Evolutionary conservation across 768 basidiomycete genomes (phyloP).

Genomic region (Termitomyces sp.): DNA sequence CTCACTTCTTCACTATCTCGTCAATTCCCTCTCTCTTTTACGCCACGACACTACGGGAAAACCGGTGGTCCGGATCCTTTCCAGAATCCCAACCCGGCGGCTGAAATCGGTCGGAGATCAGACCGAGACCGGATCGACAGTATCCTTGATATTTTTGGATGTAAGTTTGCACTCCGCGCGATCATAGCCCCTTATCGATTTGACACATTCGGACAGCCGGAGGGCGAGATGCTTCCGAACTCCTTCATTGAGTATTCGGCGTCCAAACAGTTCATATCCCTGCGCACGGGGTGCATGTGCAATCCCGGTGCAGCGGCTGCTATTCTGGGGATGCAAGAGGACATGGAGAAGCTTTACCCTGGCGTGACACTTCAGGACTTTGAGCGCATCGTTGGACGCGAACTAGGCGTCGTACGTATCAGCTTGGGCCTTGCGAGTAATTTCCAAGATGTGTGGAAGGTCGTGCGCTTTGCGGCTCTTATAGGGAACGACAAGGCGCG

Average conservation of each 20-base stretch:
- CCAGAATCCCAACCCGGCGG: slow-evolving; percentile 48
- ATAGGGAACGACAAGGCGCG: slow-evolving; percentile 36
- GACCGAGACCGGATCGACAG: slow-evolving; percentile 57
- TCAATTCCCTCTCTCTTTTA: slow-evolving; percentile 46
- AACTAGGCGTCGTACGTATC: slow-evolving; percentile 70
- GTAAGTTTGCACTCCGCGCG: slow-evolving; percentile 31
- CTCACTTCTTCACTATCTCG: slow-evolving; percentile 59
- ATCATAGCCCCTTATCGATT: neutral
- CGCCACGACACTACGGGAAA: slow-evolving; percentile 55
- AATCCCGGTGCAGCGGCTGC: slow-evolving; percentile 81
- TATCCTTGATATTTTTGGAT: slow-evolving; percentile 57
- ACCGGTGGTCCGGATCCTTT: slow-evolving; percentile 67
- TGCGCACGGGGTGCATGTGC: slow-evolving; percentile 85
- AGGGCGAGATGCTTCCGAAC: slow-evolving; percentile 62
- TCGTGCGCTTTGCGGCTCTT: slow-evolving; percentile 42
- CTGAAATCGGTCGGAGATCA: slow-evolving; percentile 58
- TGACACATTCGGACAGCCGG: slow-evolving; percentile 41
- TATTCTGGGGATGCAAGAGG: slow-evolving; percentile 57
- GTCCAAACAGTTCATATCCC: slow-evolving; percentile 56
- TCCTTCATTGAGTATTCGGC: slow-evolving; percentile 73
- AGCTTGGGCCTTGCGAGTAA: slow-evolving; percentile 77
- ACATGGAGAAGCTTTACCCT: slow-evolving; percentile 56
- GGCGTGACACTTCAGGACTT: slow-evolving; percentile 61
- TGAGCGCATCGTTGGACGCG: slow-evolving; percentile 53
- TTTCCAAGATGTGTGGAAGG: slow-evolving; percentile 68